Evolutionary conservation across 2,329 filamentous ascomycete genomes (phyloP), one percentile per base, ranked within the genome.

Genomic region (Calonectria montana): DNA sequence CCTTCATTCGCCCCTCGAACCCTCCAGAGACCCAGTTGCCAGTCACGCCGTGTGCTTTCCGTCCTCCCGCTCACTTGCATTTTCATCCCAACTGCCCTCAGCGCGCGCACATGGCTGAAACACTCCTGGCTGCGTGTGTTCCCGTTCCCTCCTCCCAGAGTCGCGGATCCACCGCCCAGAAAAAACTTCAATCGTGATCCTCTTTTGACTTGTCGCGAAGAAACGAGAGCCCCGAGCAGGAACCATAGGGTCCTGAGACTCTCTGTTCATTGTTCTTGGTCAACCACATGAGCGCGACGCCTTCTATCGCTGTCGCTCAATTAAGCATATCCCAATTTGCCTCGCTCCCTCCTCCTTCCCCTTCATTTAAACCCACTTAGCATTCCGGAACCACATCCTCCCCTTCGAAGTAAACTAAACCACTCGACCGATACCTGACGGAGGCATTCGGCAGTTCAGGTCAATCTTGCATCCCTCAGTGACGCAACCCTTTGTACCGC

Each of bases 1-100:
- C 27, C 53, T 67, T 67, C 53, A 67, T 67, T 68, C 43, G 65
- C 55, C 65, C 65, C 43, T 53, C 62, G 43, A 50, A 65, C 35
- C 35, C 47, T 50, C 18, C 35, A 45, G 18, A 16, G 39, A 45
- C 57, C 62, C 62, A 65, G 27, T 64, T 31, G 41, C 55, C 55
- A 61, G 57, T 62, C 39, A n/a, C 39, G 15, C 57, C 31, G 59
- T 59, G 53, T 39, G 31, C 45, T 59, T 67, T 45, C 55, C 65
- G 31, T 61, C 31, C 43, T 65, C 31, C 62, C 31, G 45, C 35
- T 41, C 62, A 35, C 62, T 48, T 65, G 47, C 50, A 53, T 57
- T 66, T 66, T 57, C 64, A 39, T 55, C 37, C 50, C 64, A 39
- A 66, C 45, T 66, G 64, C 43, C 18, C 53, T 67, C 53, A 50